phyloP scores from a whole-genome alignment of 345 rosid species.

The Rubroshorea leprosula region DNA sequence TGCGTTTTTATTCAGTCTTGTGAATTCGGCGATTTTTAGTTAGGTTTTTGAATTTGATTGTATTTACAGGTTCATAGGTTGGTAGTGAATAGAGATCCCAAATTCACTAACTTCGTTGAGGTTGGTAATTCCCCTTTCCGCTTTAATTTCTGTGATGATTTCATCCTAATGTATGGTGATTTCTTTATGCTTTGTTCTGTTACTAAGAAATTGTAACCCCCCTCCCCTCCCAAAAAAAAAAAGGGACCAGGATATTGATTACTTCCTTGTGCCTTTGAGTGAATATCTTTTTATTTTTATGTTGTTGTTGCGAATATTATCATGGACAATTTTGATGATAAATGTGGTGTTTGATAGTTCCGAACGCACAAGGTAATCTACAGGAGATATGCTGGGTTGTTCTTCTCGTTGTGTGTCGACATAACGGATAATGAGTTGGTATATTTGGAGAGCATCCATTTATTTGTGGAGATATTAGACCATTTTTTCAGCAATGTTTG shows the following conservation, averaged over 20 bases:
- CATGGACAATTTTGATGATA: not conserved
- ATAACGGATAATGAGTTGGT: constrained; percentile 94
- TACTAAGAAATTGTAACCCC: not conserved
- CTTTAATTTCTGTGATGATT: not conserved
- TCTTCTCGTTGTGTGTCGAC: constrained; percentile 92
- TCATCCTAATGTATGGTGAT: not conserved
- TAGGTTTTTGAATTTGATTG: constrained; percentile 11
- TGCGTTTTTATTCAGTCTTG: not conserved
- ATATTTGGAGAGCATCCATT: constrained; percentile 85
- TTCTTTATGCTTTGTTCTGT: not conserved
- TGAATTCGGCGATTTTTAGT: not conserved
- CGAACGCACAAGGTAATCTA: constrained; percentile 94
- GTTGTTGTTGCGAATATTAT: not conserved
- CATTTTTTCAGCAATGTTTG: constrained; percentile 99
- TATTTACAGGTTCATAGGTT: constrained; percentile 77
- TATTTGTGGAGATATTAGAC: constrained; percentile 94
- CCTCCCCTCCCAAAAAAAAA: too few species aligned
- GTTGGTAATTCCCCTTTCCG: constrained; percentile 30
- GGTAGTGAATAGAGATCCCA: constrained; percentile 92
- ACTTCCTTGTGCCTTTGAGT: too few species aligned
- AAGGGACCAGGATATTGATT: too few species aligned
- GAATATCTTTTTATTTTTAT: not conserved
- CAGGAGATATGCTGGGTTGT: constrained; percentile 92
- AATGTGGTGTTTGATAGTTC: constrained; percentile 44
- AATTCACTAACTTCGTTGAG: constrained; percentile 96